A percentile compares a stretch with the other conserved stretches of the same genome.
These are phyloP conservation scores for Plantago ovata DNA, from an alignment of 257 asterid genomes.

Conservation along the genomic window DNA sequence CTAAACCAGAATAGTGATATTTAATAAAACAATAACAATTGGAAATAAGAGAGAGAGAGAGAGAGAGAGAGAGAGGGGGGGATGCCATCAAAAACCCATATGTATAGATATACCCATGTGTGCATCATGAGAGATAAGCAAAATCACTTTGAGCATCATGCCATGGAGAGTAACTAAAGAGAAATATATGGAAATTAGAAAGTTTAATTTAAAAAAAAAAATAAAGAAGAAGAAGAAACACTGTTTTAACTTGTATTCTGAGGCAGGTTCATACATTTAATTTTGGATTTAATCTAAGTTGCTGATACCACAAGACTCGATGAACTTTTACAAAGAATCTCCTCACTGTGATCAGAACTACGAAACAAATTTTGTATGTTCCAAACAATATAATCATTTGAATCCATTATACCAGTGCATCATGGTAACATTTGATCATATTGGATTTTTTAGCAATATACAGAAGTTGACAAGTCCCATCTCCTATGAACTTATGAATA, in stretches of 20 bases:
- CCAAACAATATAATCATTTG: too few relatives aligned
- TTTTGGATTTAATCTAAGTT: too few relatives aligned
- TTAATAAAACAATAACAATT: constrained; percentile 19
- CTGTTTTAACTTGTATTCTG: too few relatives aligned
- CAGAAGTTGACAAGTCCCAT: constrained; percentile 16
- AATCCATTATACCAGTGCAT: neutral
- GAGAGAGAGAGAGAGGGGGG: neutral
- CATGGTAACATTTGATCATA: neutral
- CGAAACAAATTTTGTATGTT: too few relatives aligned
- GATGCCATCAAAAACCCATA: neutral
- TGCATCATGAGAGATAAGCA: constrained; percentile 2
- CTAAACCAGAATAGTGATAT: constrained; percentile 36
- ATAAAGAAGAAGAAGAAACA: too few relatives aligned
- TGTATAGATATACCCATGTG: constrained; percentile 14
- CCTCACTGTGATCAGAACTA: too few relatives aligned
- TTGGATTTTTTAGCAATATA: too few relatives aligned
- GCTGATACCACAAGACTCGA: too few relatives aligned
- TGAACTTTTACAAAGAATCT: too few relatives aligned
- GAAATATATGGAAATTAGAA: neutral
- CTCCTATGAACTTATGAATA: constrained; percentile 29
- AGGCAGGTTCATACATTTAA: too few relatives aligned
- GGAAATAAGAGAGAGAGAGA: constrained; percentile 1
- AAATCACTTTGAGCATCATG: constrained; percentile 10
- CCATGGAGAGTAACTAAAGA: constrained; percentile 1
- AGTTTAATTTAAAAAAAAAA: too few relatives aligned